These are phyloP conservation scores for Penicillium polonicum DNA, from an alignment of 2,329 filamentous ascomycete species.

Conservation along the genomic window DNA sequence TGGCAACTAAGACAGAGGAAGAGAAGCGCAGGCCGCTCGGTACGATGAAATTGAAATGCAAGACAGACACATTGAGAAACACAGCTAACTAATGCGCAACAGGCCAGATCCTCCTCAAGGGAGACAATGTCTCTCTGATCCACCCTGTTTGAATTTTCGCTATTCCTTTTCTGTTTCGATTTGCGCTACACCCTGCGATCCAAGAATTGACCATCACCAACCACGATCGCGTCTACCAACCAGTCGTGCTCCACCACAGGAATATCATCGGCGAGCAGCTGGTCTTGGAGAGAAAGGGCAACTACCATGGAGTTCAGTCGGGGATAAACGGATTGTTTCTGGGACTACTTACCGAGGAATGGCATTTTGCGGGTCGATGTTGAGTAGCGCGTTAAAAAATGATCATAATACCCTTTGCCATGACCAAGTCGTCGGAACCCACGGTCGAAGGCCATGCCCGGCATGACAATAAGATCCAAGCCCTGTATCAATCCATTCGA, in stretches of 20 bases:
- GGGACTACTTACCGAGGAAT: slow-evolving; percentile 55
- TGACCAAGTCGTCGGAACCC: slow-evolving; percentile 78
- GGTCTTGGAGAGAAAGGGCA: slow-evolving; percentile 82
- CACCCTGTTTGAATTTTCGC: slow-evolving; percentile 49
- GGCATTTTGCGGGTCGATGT: slow-evolving; percentile 50
- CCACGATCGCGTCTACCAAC: slow-evolving; percentile 72
- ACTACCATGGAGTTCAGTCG: slow-evolving; percentile 49
- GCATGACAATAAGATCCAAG: slow-evolving; percentile 85
- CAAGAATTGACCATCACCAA: slow-evolving; percentile 65
- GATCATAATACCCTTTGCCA: slow-evolving; percentile 96
- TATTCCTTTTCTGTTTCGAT: slow-evolving; percentile 15
- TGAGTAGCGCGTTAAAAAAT: slow-evolving; percentile 77
- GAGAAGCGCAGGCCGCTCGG: slow-evolving; percentile 78
- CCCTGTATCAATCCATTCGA: slow-evolving; percentile 65
- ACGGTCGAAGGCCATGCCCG: slow-evolving; percentile 86
- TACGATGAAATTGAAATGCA: slow-evolving; percentile 44
- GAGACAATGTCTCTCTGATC: slow-evolving; percentile 83
- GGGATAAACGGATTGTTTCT: slow-evolving; percentile 16
- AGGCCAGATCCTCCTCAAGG: slow-evolving; percentile 85
- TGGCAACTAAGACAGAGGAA: slow-evolving; percentile 75
- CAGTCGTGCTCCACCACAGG: slow-evolving; percentile 76
- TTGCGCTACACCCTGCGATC: slow-evolving; percentile 30
- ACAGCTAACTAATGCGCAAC: slow-evolving; percentile 4
- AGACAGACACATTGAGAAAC: not conserved
- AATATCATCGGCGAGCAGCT: slow-evolving; percentile 70